Conservation (phyloP, 345 rosid genomes). For the Hibiscus mutabilis region DNA sequence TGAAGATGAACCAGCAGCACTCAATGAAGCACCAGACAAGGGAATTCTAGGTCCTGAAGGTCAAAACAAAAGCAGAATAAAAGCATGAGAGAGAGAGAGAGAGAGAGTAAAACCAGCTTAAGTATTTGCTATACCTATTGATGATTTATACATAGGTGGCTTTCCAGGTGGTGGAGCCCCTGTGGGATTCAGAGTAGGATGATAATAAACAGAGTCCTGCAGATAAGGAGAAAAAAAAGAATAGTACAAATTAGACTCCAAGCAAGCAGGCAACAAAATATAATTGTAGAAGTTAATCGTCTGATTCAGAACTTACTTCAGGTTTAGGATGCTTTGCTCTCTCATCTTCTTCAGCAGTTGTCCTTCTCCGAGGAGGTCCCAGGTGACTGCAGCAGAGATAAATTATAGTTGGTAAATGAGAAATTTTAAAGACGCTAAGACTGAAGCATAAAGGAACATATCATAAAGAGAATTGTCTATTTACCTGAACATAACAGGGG, state of each 20-base stretch:
- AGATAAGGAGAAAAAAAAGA: conserved; percentile 12
- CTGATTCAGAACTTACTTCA: conserved; percentile 41
- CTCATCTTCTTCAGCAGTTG: conserved; percentile 80
- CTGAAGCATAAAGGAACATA: background rate
- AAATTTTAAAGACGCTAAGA: conserved; percentile 11
- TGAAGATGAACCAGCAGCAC: conserved; percentile 53
- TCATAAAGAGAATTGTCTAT: conserved; percentile 6
- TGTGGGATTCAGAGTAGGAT: conserved; percentile 87
- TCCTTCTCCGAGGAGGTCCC: conserved; percentile 69
- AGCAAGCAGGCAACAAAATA: conserved; percentile 8
- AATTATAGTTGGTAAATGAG: conserved; percentile 23
- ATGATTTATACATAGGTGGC: conserved; percentile 87
- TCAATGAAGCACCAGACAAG: conserved; percentile 53
- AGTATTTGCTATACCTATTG: conserved; percentile 45
- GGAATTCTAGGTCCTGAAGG: conserved; percentile 76
- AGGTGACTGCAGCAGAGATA: conserved; percentile 65
- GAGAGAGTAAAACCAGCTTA: conserved; percentile 2
- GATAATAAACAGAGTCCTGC: conserved; percentile 97
- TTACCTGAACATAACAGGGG: conserved; percentile 97
- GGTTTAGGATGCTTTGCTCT: conserved; percentile 71
- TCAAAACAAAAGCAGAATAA: conserved; percentile 9
- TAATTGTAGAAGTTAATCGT: conserved; percentile 12
- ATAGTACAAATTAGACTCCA: conserved; percentile 7
- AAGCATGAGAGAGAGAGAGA: background rate
- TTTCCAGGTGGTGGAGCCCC: conserved; percentile 99